These are phyloP conservation scores for Aspergillus puulaauensis DNA, from an alignment of 2,329 filamentous ascomycete genomes.

Conservation along the genomic window DNA sequence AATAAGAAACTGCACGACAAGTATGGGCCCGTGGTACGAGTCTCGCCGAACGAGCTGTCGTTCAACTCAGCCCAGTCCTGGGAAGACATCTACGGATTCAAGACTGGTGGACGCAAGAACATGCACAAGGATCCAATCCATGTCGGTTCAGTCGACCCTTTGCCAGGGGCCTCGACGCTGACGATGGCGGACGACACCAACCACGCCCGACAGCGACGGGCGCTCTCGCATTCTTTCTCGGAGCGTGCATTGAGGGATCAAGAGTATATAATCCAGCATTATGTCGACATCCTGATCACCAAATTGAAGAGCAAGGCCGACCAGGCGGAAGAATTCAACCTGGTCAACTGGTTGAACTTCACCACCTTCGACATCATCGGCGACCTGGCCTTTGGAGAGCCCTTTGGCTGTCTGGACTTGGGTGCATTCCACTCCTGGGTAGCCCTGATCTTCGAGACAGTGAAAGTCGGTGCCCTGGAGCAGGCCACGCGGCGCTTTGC, in stretches of 20 bases:
- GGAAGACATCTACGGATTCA: constrained; percentile 29
- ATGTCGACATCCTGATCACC: constrained; percentile 19
- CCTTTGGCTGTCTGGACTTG: constrained; percentile 8
- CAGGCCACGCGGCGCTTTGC: background rate
- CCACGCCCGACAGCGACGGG: constrained; percentile 20
- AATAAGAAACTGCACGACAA: constrained; percentile 20
- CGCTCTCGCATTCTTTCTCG: constrained; percentile 23
- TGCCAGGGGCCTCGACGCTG: constrained; percentile 13
- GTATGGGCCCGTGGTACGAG: constrained; percentile 34
- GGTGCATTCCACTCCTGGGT: constrained; percentile 9
- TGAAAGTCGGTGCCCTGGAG: background rate
- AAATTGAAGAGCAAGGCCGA: constrained; percentile 7
- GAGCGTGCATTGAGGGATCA: constrained; percentile 21
- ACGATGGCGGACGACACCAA: constrained; percentile 2
- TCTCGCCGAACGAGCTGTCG: constrained; percentile 35
- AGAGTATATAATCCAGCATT: constrained; percentile 21
- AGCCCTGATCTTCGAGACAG: background rate
- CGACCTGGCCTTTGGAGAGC: constrained; percentile 9
- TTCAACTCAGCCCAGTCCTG: constrained; percentile 34
- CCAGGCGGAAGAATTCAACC: background rate
- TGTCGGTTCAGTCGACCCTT: constrained; percentile 3
- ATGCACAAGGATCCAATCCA: constrained; percentile 17
- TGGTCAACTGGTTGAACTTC: constrained; percentile 13
- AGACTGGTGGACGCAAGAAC: background rate
- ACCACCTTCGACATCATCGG: constrained; percentile 17